These are phyloP conservation scores for Microsporum ferrugineum DNA, from an alignment of 2,329 filamentous ascomycete species.

Conservation along the genomic window DNA sequence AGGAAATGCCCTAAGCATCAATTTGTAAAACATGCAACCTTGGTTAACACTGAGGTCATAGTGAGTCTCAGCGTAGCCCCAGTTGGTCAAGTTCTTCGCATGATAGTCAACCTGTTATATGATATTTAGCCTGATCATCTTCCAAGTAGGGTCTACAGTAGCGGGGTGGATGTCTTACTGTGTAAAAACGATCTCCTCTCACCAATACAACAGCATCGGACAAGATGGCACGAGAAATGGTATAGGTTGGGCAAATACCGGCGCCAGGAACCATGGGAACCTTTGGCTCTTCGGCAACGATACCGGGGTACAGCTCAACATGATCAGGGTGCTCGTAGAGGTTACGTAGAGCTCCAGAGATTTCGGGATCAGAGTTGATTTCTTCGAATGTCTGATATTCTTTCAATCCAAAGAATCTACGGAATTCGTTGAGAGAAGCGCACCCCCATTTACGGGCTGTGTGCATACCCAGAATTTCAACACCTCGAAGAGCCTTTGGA, in stretches of 20 bases:
- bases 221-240: slow-evolving; percentile 31
- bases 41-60: slow-evolving; percentile 17
- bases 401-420: slow-evolving; percentile 51
- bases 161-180: slow-evolving; percentile 14
- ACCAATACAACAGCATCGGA: slow-evolving; percentile 36
- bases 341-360: slow-evolving; percentile 45
- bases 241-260: slow-evolving; percentile 30
- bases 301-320: slow-evolving; percentile 58
- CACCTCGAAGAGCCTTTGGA: slow-evolving; percentile 57
- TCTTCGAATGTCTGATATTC: slow-evolving; percentile 47
- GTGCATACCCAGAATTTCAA: slow-evolving; percentile 70
- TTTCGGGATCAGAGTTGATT: slow-evolving; percentile 47
- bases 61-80: slow-evolving; percentile 30
- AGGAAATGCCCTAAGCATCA: slow-evolving; percentile 23
- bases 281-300: slow-evolving; percentile 40
- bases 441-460: slow-evolving; percentile 58
- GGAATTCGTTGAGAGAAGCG: slow-evolving; percentile 43
- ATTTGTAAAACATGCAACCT: slow-evolving; percentile 22
- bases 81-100: slow-evolving; percentile 29
- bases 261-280: slow-evolving; percentile 28
- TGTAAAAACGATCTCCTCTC: slow-evolving; percentile 33
- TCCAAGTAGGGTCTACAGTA: neutral
- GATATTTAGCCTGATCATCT: neutral
- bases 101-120: slow-evolving; percentile 13
- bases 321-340: slow-evolving; percentile 54